phyloP scores from a whole-genome alignment of 768 basidiomycete species.

The Lyophyllum shimeji region DNA sequence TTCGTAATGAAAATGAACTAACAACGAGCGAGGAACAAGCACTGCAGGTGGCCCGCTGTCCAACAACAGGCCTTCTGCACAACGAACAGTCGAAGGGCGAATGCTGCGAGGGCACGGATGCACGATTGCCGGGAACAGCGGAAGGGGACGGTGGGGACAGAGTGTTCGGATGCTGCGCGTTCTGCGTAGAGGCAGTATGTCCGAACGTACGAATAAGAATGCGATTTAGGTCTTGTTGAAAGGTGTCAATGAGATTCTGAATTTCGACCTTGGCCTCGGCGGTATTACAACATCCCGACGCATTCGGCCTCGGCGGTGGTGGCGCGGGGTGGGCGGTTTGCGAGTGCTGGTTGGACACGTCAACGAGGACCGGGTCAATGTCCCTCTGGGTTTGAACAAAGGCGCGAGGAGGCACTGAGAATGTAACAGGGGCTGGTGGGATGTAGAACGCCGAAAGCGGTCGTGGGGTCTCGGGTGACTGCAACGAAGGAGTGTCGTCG shows the following conservation, averaged over 20 bases:
- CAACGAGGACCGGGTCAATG: constrained; percentile 11
- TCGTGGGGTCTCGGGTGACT: background rate
- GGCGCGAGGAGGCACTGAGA: constrained; percentile 24
- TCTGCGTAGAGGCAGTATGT: constrained; percentile 6
- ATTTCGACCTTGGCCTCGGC: constrained; percentile 50
- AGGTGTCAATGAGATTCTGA: constrained; percentile 42
- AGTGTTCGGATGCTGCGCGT: background rate
- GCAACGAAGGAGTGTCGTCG: background rate
- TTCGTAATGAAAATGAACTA: constrained; percentile 16
- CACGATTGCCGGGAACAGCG: constrained; percentile 3
- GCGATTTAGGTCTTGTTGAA: constrained; percentile 53
- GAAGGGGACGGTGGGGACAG: background rate
- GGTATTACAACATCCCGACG: constrained; percentile 42
- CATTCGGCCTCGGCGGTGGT: constrained; percentile 6
- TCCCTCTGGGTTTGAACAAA: constrained; percentile 23
- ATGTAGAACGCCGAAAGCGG: constrained; percentile 30
- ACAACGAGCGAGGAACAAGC: constrained; percentile 37
- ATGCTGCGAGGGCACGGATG: constrained; percentile 3
- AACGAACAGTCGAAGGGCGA: constrained; percentile 11
- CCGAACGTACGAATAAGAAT: constrained; percentile 40
- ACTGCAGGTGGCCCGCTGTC: constrained; percentile 33
- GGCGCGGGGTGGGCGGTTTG: background rate
- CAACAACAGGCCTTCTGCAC: constrained; percentile 4
- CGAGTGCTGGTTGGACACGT: background rate
- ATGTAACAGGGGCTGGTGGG: constrained; percentile 35